These are phyloP conservation scores for Scleroderma bovista DNA, from an alignment of 768 basidiomycete species.

Conservation along the genomic window DNA sequence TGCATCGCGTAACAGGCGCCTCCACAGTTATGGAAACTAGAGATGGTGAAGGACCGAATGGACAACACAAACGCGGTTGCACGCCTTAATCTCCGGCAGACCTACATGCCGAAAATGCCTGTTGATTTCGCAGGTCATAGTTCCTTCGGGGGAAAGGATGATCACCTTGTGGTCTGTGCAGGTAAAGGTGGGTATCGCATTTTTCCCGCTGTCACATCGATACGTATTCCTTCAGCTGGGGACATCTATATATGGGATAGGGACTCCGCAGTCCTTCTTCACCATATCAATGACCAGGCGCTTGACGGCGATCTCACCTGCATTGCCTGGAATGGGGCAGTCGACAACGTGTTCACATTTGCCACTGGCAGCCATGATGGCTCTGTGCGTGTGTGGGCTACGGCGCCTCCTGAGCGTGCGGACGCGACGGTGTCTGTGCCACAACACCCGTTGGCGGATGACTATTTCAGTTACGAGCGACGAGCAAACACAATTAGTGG, in stretches of 20 bases:
- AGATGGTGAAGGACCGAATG: constrained; percentile 45
- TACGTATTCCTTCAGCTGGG: constrained; percentile 41
- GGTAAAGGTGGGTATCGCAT: constrained; percentile 47
- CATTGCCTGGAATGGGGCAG: constrained; percentile 66
- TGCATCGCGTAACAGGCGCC: constrained; percentile 40
- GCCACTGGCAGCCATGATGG: constrained; percentile 71
- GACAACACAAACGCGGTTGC: constrained; percentile 24
- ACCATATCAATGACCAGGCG: constrained; percentile 54
- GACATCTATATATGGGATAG: constrained; percentile 80
- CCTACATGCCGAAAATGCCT: constrained; percentile 61
- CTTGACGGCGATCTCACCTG: constrained; percentile 60
- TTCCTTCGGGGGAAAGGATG: constrained; percentile 69
- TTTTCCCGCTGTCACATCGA: not conserved
- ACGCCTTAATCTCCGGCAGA: constrained; percentile 46
- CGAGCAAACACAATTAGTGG: not conserved
- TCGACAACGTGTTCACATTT: constrained; percentile 59
- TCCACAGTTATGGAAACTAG: constrained; percentile 65
- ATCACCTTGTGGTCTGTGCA: constrained; percentile 69
- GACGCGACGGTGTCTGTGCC: not conserved
- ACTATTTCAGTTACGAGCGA: not conserved
- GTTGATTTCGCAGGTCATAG: constrained; percentile 72
- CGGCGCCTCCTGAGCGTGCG: constrained; percentile 3
- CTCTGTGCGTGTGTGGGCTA: constrained; percentile 62
- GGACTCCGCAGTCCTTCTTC: constrained; percentile 62
- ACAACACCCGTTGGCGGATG: not conserved